Evolutionary conservation across 441 rosid genomes (phyloP).

Genomic region (Adansonia grandidieri): DNA sequence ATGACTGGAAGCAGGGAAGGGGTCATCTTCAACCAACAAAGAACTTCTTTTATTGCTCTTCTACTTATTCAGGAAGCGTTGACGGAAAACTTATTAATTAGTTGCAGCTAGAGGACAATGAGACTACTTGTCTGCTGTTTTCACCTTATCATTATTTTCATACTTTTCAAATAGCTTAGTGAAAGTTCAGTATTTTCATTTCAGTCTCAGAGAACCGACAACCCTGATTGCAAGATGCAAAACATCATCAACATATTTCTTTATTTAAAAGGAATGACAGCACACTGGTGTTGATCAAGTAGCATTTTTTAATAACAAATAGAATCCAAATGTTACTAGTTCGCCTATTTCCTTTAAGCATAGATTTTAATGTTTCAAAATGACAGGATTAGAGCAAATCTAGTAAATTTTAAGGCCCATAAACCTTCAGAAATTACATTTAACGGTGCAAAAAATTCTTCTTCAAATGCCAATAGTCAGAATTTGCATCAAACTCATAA

Average conservation of each 20-base stretch:
- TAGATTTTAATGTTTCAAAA: neutral
- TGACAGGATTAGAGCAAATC: neutral
- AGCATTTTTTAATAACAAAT: neutral
- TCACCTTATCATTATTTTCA: slow-evolving; percentile 15
- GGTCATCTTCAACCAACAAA: neutral
- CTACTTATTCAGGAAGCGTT: neutral
- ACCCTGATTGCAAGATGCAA: neutral
- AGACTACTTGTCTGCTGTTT: neutral
- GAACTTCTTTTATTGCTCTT: slow-evolving; percentile 3
- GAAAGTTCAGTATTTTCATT: slow-evolving; percentile 7
- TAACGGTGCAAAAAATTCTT: neutral
- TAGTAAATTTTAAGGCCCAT: slow-evolving; percentile 11
- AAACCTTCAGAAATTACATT: slow-evolving; percentile 9
- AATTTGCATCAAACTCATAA: slow-evolving; percentile 16
- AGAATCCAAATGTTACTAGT: neutral
- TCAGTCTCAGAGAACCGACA: slow-evolving; percentile 1
- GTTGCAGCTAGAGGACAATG: neutral
- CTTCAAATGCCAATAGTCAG: slow-evolving; percentile 10
- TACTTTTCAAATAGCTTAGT: neutral
- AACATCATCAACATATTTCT: neutral
- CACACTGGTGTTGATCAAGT: neutral
- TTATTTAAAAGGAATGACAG: neutral
- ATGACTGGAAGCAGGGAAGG: neutral
- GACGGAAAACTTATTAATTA: neutral
- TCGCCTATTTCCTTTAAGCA: slow-evolving; percentile 2